Base-by-base conservation (phyloP, 192 early-diverging fungal genomes). In the Coemansia sp. region DNA sequence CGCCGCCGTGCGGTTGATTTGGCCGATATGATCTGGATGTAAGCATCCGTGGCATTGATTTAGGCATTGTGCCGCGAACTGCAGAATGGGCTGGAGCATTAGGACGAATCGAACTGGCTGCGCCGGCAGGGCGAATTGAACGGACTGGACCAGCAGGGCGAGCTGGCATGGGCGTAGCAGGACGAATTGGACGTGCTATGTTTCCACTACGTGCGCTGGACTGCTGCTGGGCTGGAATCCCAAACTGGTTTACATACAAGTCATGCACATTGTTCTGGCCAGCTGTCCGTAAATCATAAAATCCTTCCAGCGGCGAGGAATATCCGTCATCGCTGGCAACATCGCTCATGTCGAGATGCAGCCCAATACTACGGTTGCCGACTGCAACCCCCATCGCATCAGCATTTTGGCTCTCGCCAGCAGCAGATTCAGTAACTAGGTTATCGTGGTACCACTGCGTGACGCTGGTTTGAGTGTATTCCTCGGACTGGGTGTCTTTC, bases 381-480 rank as follows among this genome's bases (percentile, higher is more conserved):
- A 19, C 59, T n/a, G 56, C 9, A 22, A 32, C 29, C 24, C 24
- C 6, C 12, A 5, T 0, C 6, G 11, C 23, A 29, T 41, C 37
- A 22, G 7, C 23, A 24, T 19, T 54, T n/a, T 45, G 41, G 41
- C 41, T 22, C 5, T 22, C 48, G 19, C 19, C 48, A 9, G 15
- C n/a, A 19, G n/a, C 48, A 17, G 9, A 15, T 6, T 17, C 48
- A 50, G 15, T 22, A 17, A 15, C 25, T 29, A 70, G 60, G 45
- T 66, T 69, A 10, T 65, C 60, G 29, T 63, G 69, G 48, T 80
- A 80, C 77, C 77, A 80, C 48, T 80, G 77, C 4, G 77, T 74
- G 24, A 72, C 66, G 38, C 61, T 54, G 6, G 48, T 59, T 15
- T 53, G 32, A 3, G 27, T 38, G 24, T 49, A 49, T 49, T 49